These are phyloP conservation scores for Trichophyton verrucosum DNA, from an alignment of 2,329 filamentous ascomycete genomes.

Conservation along the genomic window DNA sequence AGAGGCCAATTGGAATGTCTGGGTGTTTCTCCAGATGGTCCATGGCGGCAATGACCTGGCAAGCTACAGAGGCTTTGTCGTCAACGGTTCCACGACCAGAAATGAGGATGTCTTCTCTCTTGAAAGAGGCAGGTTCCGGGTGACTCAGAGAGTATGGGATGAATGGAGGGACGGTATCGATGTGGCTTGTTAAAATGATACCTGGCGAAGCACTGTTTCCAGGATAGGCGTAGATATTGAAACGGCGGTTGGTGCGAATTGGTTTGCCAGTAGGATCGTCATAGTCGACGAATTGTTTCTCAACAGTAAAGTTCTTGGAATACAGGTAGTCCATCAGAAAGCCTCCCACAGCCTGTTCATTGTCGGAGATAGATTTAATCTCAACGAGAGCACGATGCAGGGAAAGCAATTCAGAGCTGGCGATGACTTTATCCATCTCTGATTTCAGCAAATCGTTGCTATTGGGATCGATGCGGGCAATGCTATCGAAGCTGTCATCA, in stretches of 20 bases:
- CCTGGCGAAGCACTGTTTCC: slow-evolving; percentile 18
- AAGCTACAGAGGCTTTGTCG: slow-evolving; percentile 36
- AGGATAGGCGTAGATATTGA: slow-evolving; percentile 62
- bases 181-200: slow-evolving; percentile 54
- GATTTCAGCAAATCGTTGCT: not conserved
- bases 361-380: slow-evolving; percentile 57
- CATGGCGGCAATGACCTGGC: slow-evolving; percentile 33
- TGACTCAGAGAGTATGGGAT: slow-evolving; percentile 41
- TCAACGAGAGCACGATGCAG: slow-evolving; percentile 66
- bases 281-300: slow-evolving; percentile 40
- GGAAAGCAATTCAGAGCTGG: slow-evolving; percentile 46
- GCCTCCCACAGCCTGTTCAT: slow-evolving; percentile 55
- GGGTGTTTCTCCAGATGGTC: slow-evolving; percentile 33
- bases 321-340: slow-evolving; percentile 58
- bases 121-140: slow-evolving; percentile 19
- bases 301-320: slow-evolving; percentile 48
- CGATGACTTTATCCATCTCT: slow-evolving; percentile 26
- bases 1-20: slow-evolving; percentile 35
- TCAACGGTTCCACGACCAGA: slow-evolving; percentile 36
- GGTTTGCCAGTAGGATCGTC: slow-evolving; percentile 13
- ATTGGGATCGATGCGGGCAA: not conserved
- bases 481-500: not conserved
- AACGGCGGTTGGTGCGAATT: slow-evolving; percentile 36
- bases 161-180: slow-evolving; percentile 53
- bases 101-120: slow-evolving; percentile 25